These are phyloP conservation scores for Flaveria bidentis DNA, from an alignment of 129 eudicot genomes.

Conservation along the genomic window DNA sequence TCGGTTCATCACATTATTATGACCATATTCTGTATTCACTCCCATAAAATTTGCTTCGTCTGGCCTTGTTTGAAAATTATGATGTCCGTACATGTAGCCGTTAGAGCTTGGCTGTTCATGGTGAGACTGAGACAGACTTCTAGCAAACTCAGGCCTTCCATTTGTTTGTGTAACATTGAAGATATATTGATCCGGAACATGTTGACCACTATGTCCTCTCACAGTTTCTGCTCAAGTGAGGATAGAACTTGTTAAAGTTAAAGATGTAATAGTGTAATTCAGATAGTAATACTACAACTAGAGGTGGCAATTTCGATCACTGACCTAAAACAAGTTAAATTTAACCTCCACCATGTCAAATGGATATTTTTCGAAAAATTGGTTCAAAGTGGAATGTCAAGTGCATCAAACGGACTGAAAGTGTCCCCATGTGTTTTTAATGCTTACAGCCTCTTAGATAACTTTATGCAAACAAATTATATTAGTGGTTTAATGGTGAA, in stretches of 20 bases:
- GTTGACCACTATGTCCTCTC: constrained; percentile 57
- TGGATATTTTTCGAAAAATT: background rate
- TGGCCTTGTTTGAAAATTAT: constrained; percentile 52
- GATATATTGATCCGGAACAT: constrained; percentile 51
- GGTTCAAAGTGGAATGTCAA: background rate
- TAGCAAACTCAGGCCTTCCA: constrained; percentile 60
- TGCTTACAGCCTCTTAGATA: background rate
- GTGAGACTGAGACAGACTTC: constrained; percentile 48
- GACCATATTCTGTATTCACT: constrained; percentile 67
- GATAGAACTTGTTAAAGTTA: background rate
- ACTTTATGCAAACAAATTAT: background rate
- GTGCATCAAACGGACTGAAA: background rate
- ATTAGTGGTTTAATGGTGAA: background rate
- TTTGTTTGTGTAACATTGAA: constrained; percentile 49
- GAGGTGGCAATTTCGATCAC: constrained; percentile 5
- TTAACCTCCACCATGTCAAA: background rate
- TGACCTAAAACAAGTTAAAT: background rate
- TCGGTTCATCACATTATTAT: constrained; percentile 40
- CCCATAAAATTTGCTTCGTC: constrained; percentile 74
- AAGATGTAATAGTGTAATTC: background rate
- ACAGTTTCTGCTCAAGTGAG: constrained; percentile 50
- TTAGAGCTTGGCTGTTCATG: constrained; percentile 57
- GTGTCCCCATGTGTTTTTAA: background rate
- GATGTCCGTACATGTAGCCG: constrained; percentile 63
- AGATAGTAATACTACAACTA: background rate